Percentiles rank a stretch among this genome's conserved stretches.
Conservation (phyloP, 2,329 filamentous ascomycete genomes). For the Alternaria hordeiaustralica region DNA sequence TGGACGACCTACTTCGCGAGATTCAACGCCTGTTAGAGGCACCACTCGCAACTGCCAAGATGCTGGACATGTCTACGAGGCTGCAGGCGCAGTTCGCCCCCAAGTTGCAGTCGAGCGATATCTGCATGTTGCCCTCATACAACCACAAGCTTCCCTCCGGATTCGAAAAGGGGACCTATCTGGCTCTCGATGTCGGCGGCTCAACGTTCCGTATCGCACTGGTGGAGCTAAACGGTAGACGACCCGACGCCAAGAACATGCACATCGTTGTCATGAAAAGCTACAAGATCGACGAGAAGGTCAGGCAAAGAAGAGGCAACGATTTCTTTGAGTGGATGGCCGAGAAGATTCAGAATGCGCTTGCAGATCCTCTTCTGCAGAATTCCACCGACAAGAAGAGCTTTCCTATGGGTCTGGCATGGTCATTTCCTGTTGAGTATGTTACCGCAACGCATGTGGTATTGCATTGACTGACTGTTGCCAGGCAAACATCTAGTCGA, state of each 20-base stretch:
- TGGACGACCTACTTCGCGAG: constrained; percentile 57
- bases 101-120: constrained; percentile 62
- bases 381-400: constrained; percentile 47
- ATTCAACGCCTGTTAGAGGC: constrained; percentile 53
- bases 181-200: constrained; percentile 70
- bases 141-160: constrained; percentile 67
- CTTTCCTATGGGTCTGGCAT: constrained; percentile 67
- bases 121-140: constrained; percentile 71
- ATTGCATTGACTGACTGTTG: constrained; percentile 19
- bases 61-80: constrained; percentile 53
- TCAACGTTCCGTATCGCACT: constrained; percentile 69
- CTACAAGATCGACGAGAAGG: constrained; percentile 62
- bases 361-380: constrained; percentile 51
- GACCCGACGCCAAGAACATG: constrained; percentile 55
- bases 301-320: constrained; percentile 62
- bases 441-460: constrained; percentile 16
- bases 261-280: constrained; percentile 62
- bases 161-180: constrained; percentile 64
- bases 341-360: constrained; percentile 61
- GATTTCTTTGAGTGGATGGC: constrained; percentile 74
- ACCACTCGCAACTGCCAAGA: constrained; percentile 49
- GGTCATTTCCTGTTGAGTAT: constrained; percentile 70
- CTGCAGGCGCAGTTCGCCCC: constrained; percentile 61
- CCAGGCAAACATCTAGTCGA: constrained; percentile 63
- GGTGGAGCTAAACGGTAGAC: constrained; percentile 61